These are phyloP conservation scores for Sechiopsis laciniata DNA, from an alignment of 306 rosid genomes.

Conservation along the genomic window DNA sequence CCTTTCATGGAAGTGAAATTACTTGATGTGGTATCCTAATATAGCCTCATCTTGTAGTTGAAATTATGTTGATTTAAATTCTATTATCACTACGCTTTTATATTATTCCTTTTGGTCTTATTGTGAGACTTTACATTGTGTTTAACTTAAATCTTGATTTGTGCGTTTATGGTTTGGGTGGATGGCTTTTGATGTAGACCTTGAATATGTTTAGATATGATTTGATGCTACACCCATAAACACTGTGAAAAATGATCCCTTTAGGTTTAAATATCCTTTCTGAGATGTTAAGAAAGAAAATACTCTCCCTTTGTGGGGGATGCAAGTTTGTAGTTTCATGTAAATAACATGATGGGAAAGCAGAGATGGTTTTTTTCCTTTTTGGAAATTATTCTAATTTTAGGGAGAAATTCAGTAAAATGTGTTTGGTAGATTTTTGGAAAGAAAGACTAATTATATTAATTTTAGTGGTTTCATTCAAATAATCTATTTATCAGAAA, in stretches of 20 bases:
- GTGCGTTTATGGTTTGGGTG: neutral
- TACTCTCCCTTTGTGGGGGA: neutral
- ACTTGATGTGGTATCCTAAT: neutral
- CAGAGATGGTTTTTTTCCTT: neutral
- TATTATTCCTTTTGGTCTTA: neutral
- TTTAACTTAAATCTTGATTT: neutral
- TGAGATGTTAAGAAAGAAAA: neutral
- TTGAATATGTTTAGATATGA: neutral
- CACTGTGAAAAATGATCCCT: neutral
- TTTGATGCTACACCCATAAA: neutral
- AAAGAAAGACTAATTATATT: neutral
- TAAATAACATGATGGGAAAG: neutral
- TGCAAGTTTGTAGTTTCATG: neutral
- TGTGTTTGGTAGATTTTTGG: neutral
- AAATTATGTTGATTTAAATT: neutral
- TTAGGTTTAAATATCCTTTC: neutral
- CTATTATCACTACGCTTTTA: neutral
- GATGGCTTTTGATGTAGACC: neutral
- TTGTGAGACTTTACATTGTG: neutral
- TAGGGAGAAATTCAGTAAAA: neutral
- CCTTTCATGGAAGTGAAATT: neutral
- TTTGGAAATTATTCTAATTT: neutral
- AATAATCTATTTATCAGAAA: neutral
- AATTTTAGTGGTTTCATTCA: neutral
- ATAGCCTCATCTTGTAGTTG: conserved; percentile 2